Evolutionary conservation across 2,329 filamentous ascomycete genomes (phyloP).

Genomic region (Chrysoporthe cubensis): DNA sequence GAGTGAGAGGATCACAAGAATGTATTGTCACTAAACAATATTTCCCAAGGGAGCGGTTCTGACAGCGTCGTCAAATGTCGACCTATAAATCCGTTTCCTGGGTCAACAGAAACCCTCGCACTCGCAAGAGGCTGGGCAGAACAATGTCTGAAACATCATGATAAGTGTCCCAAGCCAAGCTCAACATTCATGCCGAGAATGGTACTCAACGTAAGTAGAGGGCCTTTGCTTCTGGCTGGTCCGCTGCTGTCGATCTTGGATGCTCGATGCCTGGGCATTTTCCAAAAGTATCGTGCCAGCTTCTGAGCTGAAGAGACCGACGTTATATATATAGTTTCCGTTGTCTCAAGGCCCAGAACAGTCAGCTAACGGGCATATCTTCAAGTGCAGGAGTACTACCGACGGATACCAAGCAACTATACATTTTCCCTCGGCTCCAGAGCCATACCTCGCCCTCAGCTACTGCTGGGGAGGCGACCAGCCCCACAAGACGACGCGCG

Average conservation of each 20-base stretch:
- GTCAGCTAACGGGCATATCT: too few species aligned
- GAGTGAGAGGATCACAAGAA: not conserved
- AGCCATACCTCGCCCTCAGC: constrained; percentile 13
- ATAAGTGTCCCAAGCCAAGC: not conserved
- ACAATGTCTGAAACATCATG: not conserved
- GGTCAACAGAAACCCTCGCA: not conserved
- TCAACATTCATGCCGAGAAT: not conserved
- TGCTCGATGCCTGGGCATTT: not conserved
- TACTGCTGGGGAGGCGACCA: constrained; percentile 18
- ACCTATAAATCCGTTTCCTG: not conserved
- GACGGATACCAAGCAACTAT: not conserved
- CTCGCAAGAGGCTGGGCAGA: not conserved
- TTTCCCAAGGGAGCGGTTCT: not conserved
- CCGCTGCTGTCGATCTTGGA: not conserved
- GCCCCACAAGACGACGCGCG: not conserved
- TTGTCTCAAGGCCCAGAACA: too few species aligned
- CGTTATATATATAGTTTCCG: too few species aligned
- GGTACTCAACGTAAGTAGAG: constrained; percentile 1
- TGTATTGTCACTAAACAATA: not conserved
- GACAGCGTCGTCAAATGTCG: not conserved
- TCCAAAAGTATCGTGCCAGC: too few species aligned
- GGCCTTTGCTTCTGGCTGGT: not conserved
- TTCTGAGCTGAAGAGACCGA: too few species aligned
- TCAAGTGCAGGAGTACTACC: not conserved
- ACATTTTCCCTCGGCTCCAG: not conserved